A percentile compares a stretch with the other conserved stretches of the same genome.
Conservation (phyloP, 2,329 filamentous ascomycete species). For the Aureobasidium sp. region DNA sequence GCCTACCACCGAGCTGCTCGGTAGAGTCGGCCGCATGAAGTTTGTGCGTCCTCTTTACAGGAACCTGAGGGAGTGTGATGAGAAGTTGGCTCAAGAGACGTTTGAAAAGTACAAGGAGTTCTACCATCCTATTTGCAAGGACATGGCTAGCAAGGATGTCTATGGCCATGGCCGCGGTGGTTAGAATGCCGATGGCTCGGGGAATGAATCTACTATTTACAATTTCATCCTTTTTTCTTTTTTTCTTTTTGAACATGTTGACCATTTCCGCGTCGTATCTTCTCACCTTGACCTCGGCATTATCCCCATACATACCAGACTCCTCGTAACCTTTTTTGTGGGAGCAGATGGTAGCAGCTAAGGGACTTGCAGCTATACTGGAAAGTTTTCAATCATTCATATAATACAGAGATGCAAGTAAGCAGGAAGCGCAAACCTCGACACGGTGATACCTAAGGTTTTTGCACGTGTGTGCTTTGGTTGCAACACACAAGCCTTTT, state of each 20-base stretch:
- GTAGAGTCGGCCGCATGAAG: conserved; percentile 88
- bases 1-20: conserved; percentile 65
- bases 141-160: conserved; percentile 80
- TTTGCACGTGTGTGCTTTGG: too few relatives aligned
- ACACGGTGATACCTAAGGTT: background rate
- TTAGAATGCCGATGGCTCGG: conserved; percentile 32
- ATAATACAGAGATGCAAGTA: background rate
- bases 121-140: conserved; percentile 88
- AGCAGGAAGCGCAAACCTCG: background rate
- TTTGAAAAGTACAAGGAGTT: conserved; percentile 85
- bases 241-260: background rate
- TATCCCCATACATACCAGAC: too few relatives aligned
- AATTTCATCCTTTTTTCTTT: too few relatives aligned
- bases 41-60: conserved; percentile 83
- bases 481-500: background rate
- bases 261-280: background rate
- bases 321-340: too few relatives aligned
- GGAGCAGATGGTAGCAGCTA: too few relatives aligned
- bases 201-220: background rate
- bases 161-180: conserved; percentile 30
- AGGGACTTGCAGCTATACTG: too few relatives aligned
- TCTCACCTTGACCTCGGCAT: too few relatives aligned
- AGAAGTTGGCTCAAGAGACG: conserved; percentile 64
- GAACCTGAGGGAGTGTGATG: conserved; percentile 64
- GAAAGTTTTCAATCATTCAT: background rate